Conservation (phyloP, 495 filamentous ascomycete species). For the Penicillium paradoxum region DNA sequence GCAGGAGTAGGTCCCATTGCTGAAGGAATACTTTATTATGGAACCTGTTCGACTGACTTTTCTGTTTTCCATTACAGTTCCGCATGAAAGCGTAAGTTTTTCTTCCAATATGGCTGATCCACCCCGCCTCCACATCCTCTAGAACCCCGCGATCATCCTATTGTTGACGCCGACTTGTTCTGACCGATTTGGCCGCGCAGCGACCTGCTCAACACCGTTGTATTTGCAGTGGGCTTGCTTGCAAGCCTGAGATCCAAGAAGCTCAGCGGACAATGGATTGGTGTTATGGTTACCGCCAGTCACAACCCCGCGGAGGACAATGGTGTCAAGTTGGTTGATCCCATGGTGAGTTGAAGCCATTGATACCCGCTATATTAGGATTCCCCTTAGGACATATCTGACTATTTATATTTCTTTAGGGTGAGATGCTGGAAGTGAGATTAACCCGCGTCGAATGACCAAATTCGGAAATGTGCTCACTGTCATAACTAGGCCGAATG, state of each 20-base stretch:
- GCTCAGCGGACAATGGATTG: slow-evolving; percentile 82
- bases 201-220: slow-evolving; percentile 73
- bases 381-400: neutral
- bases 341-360: slow-evolving; percentile 56
- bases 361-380: neutral
- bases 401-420: slow-evolving; percentile 38
- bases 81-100: slow-evolving; percentile 71
- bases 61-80: slow-evolving; percentile 46
- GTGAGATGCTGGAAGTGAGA: slow-evolving; percentile 87
- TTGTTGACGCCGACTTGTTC: slow-evolving; percentile 25
- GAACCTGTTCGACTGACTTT: slow-evolving; percentile 16
- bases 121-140: slow-evolving; percentile 33
- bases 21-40: neutral
- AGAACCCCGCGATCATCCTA: slow-evolving; percentile 31
- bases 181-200: slow-evolving; percentile 29
- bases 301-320: slow-evolving; percentile 98
- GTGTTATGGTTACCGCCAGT: slow-evolving; percentile 97
- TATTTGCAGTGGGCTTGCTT: slow-evolving; percentile 85
- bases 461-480: slow-evolving; percentile 4
- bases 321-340: slow-evolving; percentile 96
- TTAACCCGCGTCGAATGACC: neutral
- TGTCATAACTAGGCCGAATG: slow-evolving; percentile 56
- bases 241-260: slow-evolving; percentile 88
- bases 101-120: slow-evolving; percentile 22
- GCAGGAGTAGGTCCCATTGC: slow-evolving; percentile 62